phyloP scores from a whole-genome alignment of 2,329 filamentous ascomycete species.

The Calonectria leucothoes region DNA sequence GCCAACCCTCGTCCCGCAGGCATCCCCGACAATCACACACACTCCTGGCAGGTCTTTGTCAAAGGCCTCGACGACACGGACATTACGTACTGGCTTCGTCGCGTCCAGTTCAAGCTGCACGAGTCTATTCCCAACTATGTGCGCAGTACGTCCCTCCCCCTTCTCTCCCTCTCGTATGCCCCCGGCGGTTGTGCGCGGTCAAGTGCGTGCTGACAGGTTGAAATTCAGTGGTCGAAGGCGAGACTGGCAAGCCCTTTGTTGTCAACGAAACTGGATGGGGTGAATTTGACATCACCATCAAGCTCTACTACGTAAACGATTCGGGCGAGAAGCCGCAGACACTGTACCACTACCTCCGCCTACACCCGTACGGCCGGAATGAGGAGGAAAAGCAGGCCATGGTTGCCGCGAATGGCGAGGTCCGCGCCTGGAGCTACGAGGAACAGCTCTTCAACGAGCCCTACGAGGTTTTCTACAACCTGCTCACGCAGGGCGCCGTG shows the following conservation, averaged over 20 bases:
- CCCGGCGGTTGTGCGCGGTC: not conserved
- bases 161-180: conserved; percentile 15
- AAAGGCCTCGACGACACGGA: conserved; percentile 90
- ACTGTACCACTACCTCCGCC: conserved; percentile 90
- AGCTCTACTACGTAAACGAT: conserved; percentile 91
- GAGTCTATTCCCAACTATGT: conserved; percentile 95
- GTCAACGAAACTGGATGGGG: conserved; percentile 97
- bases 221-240: conserved; percentile 74
- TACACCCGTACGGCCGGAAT: conserved; percentile 89
- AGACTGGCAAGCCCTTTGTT: conserved; percentile 77
- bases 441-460: conserved; percentile 98
- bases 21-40: conserved; percentile 91
- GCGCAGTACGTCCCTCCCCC: conserved; percentile 67
- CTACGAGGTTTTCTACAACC: conserved; percentile 89
- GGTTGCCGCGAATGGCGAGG: conserved; percentile 69
- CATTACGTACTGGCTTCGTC: conserved; percentile 94
- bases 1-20: conserved; percentile 81
- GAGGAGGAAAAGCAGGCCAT: conserved; percentile 76
- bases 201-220: conserved; percentile 28
- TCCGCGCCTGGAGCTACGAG: conserved; percentile 87
- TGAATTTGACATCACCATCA: conserved; percentile 96
- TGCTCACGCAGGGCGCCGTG: conserved; percentile 80
- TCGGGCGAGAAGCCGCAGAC: conserved; percentile 94
- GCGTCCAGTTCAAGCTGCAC: conserved; percentile 98
- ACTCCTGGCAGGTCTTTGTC: conserved; percentile 96